phyloP scores from a whole-genome alignment of 352 stramenopile genomes.

The Globisporangium nagaii region DNA sequence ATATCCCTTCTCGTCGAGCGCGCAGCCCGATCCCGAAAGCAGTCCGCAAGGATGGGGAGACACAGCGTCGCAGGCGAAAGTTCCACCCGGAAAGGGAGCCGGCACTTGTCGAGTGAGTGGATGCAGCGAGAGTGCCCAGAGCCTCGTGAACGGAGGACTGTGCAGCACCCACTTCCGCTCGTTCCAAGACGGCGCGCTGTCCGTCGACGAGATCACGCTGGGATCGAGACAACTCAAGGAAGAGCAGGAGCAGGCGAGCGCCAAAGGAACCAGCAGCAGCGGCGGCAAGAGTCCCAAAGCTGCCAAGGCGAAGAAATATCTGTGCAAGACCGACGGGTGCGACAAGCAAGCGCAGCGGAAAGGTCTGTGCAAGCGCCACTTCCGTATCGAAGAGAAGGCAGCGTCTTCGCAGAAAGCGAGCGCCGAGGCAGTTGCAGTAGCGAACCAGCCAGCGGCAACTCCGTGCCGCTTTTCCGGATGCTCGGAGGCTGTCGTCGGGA shows the following conservation, averaged over 20 bases:
- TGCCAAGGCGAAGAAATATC: constrained; percentile 52
- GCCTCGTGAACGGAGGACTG: constrained; percentile 21
- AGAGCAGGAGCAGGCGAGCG: constrained; percentile 13
- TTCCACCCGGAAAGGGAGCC: constrained; percentile 1
- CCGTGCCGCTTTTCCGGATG: constrained; percentile 44
- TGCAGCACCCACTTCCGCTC: constrained; percentile 42
- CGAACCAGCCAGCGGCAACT: not conserved
- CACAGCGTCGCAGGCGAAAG: constrained; percentile 10
- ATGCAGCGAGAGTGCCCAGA: constrained; percentile 19
- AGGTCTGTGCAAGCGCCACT: constrained; percentile 61
- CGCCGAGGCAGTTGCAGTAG: not conserved
- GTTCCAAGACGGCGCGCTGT: constrained; percentile 44
- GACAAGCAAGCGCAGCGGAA: constrained; percentile 58
- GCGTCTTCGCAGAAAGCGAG: not conserved
- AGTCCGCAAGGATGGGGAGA: constrained; percentile 13
- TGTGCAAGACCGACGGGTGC: constrained; percentile 55
- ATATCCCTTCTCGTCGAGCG: constrained; percentile 17
- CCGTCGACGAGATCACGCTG: constrained; percentile 57
- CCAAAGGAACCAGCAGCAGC: constrained; percentile 9
- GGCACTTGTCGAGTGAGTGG: constrained; percentile 35
- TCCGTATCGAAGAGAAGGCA: constrained; percentile 33
- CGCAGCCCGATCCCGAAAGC: constrained; percentile 15
- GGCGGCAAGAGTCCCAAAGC: constrained; percentile 7
- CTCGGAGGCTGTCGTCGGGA: constrained; percentile 17
- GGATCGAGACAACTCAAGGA: constrained; percentile 24